phyloP scores from a whole-genome alignment of 2,329 filamentous ascomycete species.

The Cladobotryum protrusum region DNA sequence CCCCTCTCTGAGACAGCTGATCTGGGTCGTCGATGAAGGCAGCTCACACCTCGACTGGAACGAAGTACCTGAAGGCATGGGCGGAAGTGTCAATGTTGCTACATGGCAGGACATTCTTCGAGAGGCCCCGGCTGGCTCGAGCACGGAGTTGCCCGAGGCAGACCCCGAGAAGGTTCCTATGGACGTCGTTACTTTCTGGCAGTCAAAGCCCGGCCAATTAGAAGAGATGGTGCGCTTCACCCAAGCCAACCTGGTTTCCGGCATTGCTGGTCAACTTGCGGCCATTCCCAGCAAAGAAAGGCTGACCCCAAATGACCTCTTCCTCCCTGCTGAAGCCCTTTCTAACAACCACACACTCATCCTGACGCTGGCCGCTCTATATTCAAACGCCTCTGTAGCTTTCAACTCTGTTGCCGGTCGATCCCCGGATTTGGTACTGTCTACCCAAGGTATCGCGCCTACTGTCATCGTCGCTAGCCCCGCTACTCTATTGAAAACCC shows the following conservation, averaged over 20 bases:
- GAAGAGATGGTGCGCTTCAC: constrained; percentile 77
- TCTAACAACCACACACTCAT: constrained; percentile 73
- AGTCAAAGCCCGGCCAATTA: constrained; percentile 41
- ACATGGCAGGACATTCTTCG: constrained; percentile 89
- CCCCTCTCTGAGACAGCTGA: constrained; percentile 65
- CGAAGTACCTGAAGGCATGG: constrained; percentile 71
- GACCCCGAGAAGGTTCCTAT: constrained; percentile 48
- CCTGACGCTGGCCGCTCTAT: constrained; percentile 76
- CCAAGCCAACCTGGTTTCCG: constrained; percentile 80
- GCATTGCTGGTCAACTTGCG: constrained; percentile 68
- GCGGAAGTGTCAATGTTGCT: constrained; percentile 69
- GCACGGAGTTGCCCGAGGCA: constrained; percentile 57
- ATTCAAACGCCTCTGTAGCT: constrained; percentile 75
- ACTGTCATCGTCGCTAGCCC: constrained; percentile 78
- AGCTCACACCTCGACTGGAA: constrained; percentile 95
- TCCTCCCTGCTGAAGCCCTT: constrained; percentile 78
- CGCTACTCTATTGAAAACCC: constrained; percentile 62
- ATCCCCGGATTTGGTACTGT: constrained; percentile 63
- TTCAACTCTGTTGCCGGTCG: constrained; percentile 81
- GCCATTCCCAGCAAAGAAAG: constrained; percentile 70
- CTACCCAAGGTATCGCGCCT: constrained; percentile 68
- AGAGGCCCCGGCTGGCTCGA: constrained; percentile 55
- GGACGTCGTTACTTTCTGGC: constrained; percentile 63
- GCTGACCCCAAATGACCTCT: constrained; percentile 67
- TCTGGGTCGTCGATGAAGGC: constrained; percentile 90